Conservation (phyloP, 106 monocot species). For the Dioscorea alata region DNA sequence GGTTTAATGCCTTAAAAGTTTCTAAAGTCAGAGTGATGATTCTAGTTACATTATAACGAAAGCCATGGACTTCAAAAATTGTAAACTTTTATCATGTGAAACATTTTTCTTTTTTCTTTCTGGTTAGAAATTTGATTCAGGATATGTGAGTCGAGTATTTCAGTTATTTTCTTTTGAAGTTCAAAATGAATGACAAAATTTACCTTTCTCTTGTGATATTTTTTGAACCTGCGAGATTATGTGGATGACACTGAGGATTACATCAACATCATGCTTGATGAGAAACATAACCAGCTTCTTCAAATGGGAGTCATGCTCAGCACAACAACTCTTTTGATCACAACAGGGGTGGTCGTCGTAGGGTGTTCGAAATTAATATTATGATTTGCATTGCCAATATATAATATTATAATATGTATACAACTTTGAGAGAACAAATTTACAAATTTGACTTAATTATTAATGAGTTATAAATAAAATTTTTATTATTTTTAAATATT, state of each 20-base stretch:
- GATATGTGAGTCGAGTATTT: background rate
- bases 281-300: too few species aligned
- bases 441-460: too few species aligned
- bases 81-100: too few species aligned
- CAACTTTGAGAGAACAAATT: too few species aligned
- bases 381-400: too few species aligned
- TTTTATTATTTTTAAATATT: too few species aligned
- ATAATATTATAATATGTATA: too few species aligned
- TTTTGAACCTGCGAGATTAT: conserved; percentile 42
- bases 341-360: conserved; percentile 38
- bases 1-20: background rate
- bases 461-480: too few species aligned
- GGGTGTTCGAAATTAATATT: conserved; percentile 57
- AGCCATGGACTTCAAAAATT: too few species aligned
- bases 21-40: background rate
- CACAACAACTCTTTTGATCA: conserved; percentile 39
- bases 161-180: background rate
- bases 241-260: conserved; percentile 51
- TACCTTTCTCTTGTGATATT: background rate
- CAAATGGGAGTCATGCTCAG: conserved; percentile 31
- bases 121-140: too few species aligned
- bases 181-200: background rate
- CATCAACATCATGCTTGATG: conserved; percentile 5
- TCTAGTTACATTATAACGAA: too few species aligned
- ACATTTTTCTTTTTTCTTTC: too few species aligned